phyloP scores from a whole-genome alignment of 2,329 filamentous ascomycete species.

The Berkeleyomyces rouxiae region DNA sequence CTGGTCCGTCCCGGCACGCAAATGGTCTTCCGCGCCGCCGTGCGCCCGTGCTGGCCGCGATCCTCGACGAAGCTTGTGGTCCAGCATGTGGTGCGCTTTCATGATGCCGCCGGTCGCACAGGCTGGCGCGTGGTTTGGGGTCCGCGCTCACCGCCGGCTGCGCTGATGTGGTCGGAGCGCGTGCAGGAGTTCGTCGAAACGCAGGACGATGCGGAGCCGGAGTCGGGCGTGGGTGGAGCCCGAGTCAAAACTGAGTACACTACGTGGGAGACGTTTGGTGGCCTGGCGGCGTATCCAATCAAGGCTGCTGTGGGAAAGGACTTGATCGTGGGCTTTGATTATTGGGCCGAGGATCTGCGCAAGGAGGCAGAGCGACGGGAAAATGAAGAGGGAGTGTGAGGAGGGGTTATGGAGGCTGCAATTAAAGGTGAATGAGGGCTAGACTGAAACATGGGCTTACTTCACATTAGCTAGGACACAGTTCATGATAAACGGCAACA shows the following conservation, averaged over 20 bases:
- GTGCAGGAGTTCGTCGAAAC: constrained; percentile 26
- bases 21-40: background rate
- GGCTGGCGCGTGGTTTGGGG: constrained; percentile 28
- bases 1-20: background rate
- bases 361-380: constrained; percentile 5
- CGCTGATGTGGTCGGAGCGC: constrained; percentile 24
- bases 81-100: constrained; percentile 20
- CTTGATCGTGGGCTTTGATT: constrained; percentile 23
- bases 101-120: constrained; percentile 17
- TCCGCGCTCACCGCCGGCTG: constrained; percentile 17
- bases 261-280: constrained; percentile 31
- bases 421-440: no score
- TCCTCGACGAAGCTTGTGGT: background rate
- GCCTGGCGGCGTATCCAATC: constrained; percentile 22
- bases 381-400: background rate
- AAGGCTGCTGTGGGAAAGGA: constrained; percentile 19
- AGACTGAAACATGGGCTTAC: no score
- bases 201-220: constrained; percentile 11
- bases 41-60: background rate
- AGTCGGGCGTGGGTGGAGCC: no score
- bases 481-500: no score
- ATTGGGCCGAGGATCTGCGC: constrained; percentile 26
- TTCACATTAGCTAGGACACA: no score
- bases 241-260: constrained; percentile 22
- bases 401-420: background rate